Evolutionary conservation across 768 basidiomycete genomes (phyloP).

Genomic region (Panaeolus cyanescens): DNA sequence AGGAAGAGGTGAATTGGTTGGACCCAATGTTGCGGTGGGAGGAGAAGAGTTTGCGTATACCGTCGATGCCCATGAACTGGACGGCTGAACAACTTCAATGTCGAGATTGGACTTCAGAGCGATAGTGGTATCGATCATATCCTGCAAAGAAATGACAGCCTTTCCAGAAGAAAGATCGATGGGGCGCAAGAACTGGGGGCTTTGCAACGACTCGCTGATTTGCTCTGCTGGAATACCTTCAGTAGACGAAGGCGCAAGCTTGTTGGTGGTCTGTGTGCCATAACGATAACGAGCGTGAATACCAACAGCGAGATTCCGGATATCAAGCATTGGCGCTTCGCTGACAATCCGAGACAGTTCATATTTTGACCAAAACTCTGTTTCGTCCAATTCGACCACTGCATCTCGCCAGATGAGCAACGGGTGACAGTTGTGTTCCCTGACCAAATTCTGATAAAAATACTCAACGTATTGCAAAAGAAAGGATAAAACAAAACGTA

Average conservation of each 20-base stretch:
- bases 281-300: slow-evolving; percentile 33
- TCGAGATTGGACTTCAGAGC: slow-evolving; percentile 73
- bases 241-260: too few species aligned
- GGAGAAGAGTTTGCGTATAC: slow-evolving; percentile 35
- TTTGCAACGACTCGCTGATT: background rate
- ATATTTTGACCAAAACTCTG: slow-evolving; percentile 69
- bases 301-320: slow-evolving; percentile 56
- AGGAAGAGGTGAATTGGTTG: slow-evolving; percentile 15
- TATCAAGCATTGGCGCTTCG: slow-evolving; percentile 70
- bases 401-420: slow-evolving; percentile 69
- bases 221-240: too few species aligned
- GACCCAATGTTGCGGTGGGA: slow-evolving; percentile 13
- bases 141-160: slow-evolving; percentile 62
- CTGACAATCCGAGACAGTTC: slow-evolving; percentile 62
- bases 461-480: background rate
- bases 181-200: slow-evolving; percentile 30
- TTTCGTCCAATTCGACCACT: slow-evolving; percentile 59
- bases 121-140: slow-evolving; percentile 74
- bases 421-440: slow-evolving; percentile 74
- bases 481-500: slow-evolving; percentile 28
- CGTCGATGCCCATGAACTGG: slow-evolving; percentile 51
- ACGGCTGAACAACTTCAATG: slow-evolving; percentile 56
- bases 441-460: slow-evolving; percentile 58
- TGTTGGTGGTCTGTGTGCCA: background rate
- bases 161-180: slow-evolving; percentile 39